phyloP scores from a whole-genome alignment of 2,329 filamentous ascomycete species.

The Fusarium lyarnte region DNA sequence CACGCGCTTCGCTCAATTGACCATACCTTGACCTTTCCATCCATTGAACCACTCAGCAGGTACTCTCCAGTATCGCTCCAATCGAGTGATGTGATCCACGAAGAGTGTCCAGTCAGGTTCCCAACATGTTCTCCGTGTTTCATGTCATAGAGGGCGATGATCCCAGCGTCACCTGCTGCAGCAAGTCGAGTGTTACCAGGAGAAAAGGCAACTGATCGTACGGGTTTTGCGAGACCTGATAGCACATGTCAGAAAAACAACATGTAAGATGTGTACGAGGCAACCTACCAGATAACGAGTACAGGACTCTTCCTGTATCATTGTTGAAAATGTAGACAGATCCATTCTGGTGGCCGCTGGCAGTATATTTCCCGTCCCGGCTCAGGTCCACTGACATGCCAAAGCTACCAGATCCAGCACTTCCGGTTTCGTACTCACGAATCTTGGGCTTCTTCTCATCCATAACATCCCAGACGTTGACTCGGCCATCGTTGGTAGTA shows the following conservation, averaged over 20 bases:
- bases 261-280: background rate
- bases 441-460: constrained; percentile 70
- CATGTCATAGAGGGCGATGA: constrained; percentile 93
- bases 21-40: constrained; percentile 97
- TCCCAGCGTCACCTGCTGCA: constrained; percentile 86
- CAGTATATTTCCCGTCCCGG: constrained; percentile 83
- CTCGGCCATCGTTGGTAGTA: constrained; percentile 85
- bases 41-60: constrained; percentile 85
- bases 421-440: constrained; percentile 82
- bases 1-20: constrained; percentile 84
- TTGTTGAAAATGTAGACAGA: constrained; percentile 96
- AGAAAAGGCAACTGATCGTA: constrained; percentile 87
- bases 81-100: constrained; percentile 91
- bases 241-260: constrained; percentile 9
- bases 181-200: constrained; percentile 86
- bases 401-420: constrained; percentile 80
- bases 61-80: constrained; percentile 96
- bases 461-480: constrained; percentile 85
- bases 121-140: constrained; percentile 91
- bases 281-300: constrained; percentile 80
- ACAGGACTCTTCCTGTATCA: constrained; percentile 82
- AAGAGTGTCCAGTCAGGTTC: constrained; percentile 79
- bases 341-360: constrained; percentile 92
- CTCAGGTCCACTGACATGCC: constrained; percentile 87
- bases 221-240: constrained; percentile 82